These are phyloP conservation scores for Phytophthora aleatoria DNA, from an alignment of 352 stramenopile genomes.

Conservation along the genomic window DNA sequence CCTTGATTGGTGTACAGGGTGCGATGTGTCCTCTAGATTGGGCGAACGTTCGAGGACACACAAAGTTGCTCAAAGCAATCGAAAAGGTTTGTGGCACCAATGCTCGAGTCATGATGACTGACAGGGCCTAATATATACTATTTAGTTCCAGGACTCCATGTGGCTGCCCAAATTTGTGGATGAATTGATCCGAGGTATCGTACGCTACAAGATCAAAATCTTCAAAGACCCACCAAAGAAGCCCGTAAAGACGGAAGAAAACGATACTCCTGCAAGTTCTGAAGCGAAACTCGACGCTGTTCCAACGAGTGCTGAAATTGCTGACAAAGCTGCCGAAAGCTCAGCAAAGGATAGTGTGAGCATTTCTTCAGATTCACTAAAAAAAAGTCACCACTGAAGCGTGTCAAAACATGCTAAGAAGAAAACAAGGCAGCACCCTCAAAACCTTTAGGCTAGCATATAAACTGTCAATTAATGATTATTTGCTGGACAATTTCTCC, in stretches of 20 bases:
- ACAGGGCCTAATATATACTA: no score
- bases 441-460: no score
- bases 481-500: no score
- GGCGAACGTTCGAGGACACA: slow-evolving; percentile 54
- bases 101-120: no score
- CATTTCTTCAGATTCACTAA: not conserved
- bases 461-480: no score
- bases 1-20: slow-evolving; percentile 7
- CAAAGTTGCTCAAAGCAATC: slow-evolving; percentile 53
- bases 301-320: not conserved
- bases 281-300: not conserved
- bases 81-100: slow-evolving; percentile 36
- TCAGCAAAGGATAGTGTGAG: not conserved
- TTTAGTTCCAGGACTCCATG: slow-evolving; percentile 58
- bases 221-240: slow-evolving; percentile 55
- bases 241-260: slow-evolving; percentile 9
- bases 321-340: slow-evolving; percentile 8
- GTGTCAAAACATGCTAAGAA: no score
- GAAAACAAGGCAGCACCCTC: no score
- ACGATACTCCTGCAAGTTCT: not conserved
- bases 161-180: slow-evolving; percentile 78
- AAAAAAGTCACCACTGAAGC: no score
- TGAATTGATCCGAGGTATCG: slow-evolving; percentile 68
- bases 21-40: slow-evolving; percentile 58
- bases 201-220: slow-evolving; percentile 79